These are phyloP conservation scores for Pichia nanzhaoensis DNA, from an alignment of 805 yeast species.

Conservation along the genomic window DNA sequence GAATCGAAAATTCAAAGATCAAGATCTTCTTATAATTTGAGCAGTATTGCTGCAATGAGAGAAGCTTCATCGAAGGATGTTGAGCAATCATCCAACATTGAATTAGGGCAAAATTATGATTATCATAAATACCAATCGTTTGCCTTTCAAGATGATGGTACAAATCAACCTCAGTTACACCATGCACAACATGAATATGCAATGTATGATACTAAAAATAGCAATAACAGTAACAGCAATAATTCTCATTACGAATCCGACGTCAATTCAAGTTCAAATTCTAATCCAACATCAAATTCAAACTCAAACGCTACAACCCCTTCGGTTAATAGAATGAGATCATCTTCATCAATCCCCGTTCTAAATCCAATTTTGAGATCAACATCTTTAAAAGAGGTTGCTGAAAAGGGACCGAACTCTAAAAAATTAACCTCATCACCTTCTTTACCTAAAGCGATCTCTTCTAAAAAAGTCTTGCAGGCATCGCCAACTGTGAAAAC, in stretches of 20 bases:
- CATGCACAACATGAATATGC: no score
- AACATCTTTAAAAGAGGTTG: slow-evolving; percentile 7
- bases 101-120: neutral
- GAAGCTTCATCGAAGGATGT: slow-evolving; percentile 11
- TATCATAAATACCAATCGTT: neutral
- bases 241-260: neutral
- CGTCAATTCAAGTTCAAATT: neutral
- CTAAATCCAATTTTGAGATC: neutral
- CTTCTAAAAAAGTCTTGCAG: slow-evolving; percentile 1
- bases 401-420: slow-evolving; percentile 2
- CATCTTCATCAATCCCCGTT: neutral
- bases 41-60: slow-evolving; percentile 41
- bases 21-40: slow-evolving; percentile 46
- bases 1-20: slow-evolving; percentile 32
- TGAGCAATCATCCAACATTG: neutral
- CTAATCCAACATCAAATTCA: neutral
- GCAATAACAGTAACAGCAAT: neutral
- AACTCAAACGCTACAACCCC: neutral
- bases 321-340: neutral
- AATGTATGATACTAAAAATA: neutral
- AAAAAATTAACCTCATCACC: neutral
- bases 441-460: neutral
- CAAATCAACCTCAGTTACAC: no score
- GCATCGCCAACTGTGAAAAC: slow-evolving; percentile 5
- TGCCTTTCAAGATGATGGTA: no score